Percentiles rank a stretch among this genome's conserved stretches.
phyloP scores from a whole-genome alignment of 2,329 filamentous ascomycete genomes.

The Penicillium janthinellum region DNA sequence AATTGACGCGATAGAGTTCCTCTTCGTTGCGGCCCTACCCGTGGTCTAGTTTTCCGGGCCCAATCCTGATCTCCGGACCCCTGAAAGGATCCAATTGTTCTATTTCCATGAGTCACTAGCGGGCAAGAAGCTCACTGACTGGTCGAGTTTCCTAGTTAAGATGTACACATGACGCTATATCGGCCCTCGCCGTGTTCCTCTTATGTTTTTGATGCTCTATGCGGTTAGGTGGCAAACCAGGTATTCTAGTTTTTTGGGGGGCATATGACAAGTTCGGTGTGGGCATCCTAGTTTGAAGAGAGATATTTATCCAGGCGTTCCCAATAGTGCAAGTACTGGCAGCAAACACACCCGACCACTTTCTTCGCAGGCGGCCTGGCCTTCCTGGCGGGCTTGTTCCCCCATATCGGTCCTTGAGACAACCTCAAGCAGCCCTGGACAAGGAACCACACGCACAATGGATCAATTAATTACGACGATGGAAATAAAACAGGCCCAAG shows the following conservation, averaged over 20 bases:
- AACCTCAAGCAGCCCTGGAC: not conserved
- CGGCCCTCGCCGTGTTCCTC: constrained; percentile 15
- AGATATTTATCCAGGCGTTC: not conserved
- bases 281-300: not conserved
- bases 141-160: not conserved
- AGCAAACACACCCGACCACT: not conserved
- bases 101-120: constrained; percentile 4
- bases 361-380: not conserved
- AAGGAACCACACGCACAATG: not conserved
- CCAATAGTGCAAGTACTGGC: not conserved
- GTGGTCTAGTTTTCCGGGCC: constrained; percentile 6
- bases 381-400: not conserved
- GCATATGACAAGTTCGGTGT: not conserved
- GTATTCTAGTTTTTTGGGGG: constrained; percentile 1
- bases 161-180: constrained; percentile 11
- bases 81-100: not conserved
- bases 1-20: constrained; percentile 7
- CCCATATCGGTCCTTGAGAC: not conserved
- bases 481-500: constrained; percentile 10
- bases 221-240: constrained; percentile 7
- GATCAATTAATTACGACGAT: constrained; percentile 10
- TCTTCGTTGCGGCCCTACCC: constrained; percentile 11
- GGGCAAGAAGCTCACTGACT: constrained; percentile 7
- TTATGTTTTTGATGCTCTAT: not conserved
- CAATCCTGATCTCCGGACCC: not conserved